phyloP scores from a whole-genome alignment of 495 filamentous ascomycete genomes.

The Schizothecium vesticola region DNA sequence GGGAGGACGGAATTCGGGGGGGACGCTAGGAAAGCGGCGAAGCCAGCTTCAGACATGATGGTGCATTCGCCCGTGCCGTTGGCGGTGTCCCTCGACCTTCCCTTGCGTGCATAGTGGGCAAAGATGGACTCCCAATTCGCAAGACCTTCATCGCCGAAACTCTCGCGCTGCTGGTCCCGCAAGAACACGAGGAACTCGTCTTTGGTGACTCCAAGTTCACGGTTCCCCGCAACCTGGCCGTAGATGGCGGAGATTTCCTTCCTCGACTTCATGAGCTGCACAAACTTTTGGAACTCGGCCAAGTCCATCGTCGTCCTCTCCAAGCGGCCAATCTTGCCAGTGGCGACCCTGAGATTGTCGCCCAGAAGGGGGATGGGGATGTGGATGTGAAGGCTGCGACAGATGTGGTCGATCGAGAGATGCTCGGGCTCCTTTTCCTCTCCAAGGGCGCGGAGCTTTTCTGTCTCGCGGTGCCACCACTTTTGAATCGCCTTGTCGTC shows the following conservation, averaged over 20 bases:
- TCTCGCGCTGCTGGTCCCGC: slow-evolving; percentile 64
- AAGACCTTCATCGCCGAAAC: slow-evolving; percentile 59
- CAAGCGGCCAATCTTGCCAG: slow-evolving; percentile 33
- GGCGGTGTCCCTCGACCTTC: slow-evolving; percentile 48
- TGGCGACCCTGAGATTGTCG: slow-evolving; percentile 71
- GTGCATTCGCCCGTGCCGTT: slow-evolving; percentile 36
- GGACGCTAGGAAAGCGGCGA: slow-evolving; percentile 73
- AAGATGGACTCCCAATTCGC: slow-evolving; percentile 69
- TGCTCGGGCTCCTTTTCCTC: slow-evolving; percentile 65
- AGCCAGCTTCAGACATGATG: slow-evolving; percentile 67
- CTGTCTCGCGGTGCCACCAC: slow-evolving; percentile 87
- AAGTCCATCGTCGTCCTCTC: slow-evolving; percentile 43
- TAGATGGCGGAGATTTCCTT: slow-evolving; percentile 73
- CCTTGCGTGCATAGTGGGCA: slow-evolving; percentile 62
- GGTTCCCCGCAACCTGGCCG: slow-evolving; percentile 44
- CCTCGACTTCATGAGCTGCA: slow-evolving; percentile 73
- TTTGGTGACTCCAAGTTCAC: slow-evolving; percentile 57
- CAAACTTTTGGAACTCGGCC: slow-evolving; percentile 72
- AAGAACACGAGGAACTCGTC: slow-evolving; percentile 75
- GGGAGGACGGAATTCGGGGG: slow-evolving; percentile 59
- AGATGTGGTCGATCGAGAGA: slow-evolving; percentile 70
- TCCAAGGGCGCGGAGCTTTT: slow-evolving; percentile 54
- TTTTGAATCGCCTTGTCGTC: slow-evolving; percentile 72
- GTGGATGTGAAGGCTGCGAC: slow-evolving; percentile 84
- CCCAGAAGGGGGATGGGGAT: slow-evolving; percentile 75